Evolutionary conservation across 805 yeast species (phyloP).

Genomic region (Starmerella etchellsii): DNA sequence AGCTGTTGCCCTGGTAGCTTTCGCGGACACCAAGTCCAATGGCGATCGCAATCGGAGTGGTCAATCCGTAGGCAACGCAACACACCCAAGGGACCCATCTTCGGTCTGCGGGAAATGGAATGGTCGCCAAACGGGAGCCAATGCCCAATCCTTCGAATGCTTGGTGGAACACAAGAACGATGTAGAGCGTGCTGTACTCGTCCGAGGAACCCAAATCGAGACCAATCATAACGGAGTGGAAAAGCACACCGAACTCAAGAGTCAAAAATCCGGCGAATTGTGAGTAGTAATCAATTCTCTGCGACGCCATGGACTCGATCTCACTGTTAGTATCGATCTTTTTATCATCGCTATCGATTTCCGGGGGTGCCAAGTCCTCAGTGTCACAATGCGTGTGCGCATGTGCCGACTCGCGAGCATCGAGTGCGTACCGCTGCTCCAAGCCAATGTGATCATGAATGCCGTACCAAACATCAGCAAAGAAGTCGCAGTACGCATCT

Average conservation of each 20-base stretch:
- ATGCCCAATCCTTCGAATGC: conserved; percentile 69
- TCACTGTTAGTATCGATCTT: background rate
- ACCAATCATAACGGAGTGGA: conserved; percentile 68
- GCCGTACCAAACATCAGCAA: conserved; percentile 24
- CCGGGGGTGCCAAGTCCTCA: conserved; percentile 1
- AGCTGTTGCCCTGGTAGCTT: conserved; percentile 42
- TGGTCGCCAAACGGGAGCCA: conserved; percentile 54
- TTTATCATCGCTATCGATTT: background rate
- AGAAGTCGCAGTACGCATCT: conserved; percentile 38
- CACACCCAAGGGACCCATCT: conserved; percentile 41
- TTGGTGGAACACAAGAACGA: conserved; percentile 62
- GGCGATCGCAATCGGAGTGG: conserved; percentile 62
- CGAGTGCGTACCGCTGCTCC: conserved; percentile 8
- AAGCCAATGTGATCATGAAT: conserved; percentile 7
- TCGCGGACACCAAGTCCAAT: conserved; percentile 60
- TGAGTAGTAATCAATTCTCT: conserved; percentile 17
- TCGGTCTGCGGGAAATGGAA: conserved; percentile 39
- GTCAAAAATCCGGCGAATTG: conserved; percentile 39
- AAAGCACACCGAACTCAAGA: conserved; percentile 58
- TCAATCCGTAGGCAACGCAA: conserved; percentile 39
- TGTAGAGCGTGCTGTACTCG: conserved; percentile 48
- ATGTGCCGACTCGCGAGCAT: background rate
- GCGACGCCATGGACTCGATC: conserved; percentile 25
- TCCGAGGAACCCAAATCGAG: conserved; percentile 52
- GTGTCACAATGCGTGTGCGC: conserved; percentile 9